Conservation (phyloP, 1,284 basidiomycete species). For the Leucoagaricus sp. region DNA sequence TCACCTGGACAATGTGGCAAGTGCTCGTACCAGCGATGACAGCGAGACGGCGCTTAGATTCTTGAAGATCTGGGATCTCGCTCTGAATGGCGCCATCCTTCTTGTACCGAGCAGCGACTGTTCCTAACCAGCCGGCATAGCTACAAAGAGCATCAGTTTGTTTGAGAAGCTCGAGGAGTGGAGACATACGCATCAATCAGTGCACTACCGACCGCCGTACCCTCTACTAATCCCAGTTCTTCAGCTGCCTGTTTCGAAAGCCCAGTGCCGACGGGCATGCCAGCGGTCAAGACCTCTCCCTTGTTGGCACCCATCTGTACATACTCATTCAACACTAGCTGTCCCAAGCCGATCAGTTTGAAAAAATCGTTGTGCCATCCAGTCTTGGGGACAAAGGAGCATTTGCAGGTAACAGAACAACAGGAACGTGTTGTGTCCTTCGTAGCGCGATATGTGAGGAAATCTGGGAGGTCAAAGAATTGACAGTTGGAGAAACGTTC, state of each 20-base stretch:
- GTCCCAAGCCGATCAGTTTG: conserved; percentile 75
- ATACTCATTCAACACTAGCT: conserved; percentile 70
- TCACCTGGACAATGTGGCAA: conserved; percentile 88
- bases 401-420: conserved; percentile 97
- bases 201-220: conserved; percentile 93
- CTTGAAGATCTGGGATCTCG: conserved; percentile 60
- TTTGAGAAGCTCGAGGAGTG: neutral
- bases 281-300: conserved; percentile 80
- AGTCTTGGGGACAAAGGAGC: conserved; percentile 86
- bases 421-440: conserved; percentile 78
- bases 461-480: conserved; percentile 98
- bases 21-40: conserved; percentile 96
- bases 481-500: conserved; percentile 81
- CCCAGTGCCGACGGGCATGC: conserved; percentile 87
- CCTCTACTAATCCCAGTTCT: conserved; percentile 84
- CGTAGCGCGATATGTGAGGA: conserved; percentile 93
- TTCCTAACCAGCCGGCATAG: conserved; percentile 99
- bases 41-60: conserved; percentile 83
- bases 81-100: conserved; percentile 54
- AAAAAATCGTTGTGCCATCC: conserved; percentile 95
- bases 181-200: conserved; percentile 88
- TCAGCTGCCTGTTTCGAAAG: conserved; percentile 78
- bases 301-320: conserved; percentile 75
- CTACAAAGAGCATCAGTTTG: conserved; percentile 35
- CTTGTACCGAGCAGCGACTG: conserved; percentile 81